Base-by-base conservation (phyloP, 495 filamentous ascomycete species). In the Penicillium canariense region DNA sequence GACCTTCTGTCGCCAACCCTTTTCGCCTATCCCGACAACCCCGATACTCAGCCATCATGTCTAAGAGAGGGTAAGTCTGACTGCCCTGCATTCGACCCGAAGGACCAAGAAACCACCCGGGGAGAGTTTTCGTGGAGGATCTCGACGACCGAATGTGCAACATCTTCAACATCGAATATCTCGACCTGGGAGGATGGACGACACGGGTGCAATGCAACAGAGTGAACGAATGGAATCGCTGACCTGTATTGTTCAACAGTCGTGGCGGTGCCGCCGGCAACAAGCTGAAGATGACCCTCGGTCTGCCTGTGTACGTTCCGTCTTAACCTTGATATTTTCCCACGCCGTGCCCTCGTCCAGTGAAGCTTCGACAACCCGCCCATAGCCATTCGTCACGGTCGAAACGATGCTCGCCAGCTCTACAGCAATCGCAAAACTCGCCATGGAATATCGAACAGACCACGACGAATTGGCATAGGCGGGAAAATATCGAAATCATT, bases 251-350 rank as follows among this genome's bases (percentile, higher is more conserved):
- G 39, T 52, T 35, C 54, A 56, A 71, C 56, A 85, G 81, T 74
- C 79, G 92, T 70, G 89, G 89, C 83, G 88, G 88, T 88, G 87
- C 89, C 82, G 85, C 92, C 65, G 95, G 94, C 83, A 96, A 96
- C 88, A 98, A 98, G 88, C 87, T 98, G 61, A 98, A 96, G 87
- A 98, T 98, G 94, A 96, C 94, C 74, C 90, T 98, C 78, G 94
- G 89, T 96, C 90, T 98, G 68, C 94, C 94, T 76, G 88, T 91
- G 93, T 97, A 93, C 78, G 92, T 90, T 20, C 26, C 31, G 35
- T 17, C 46, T 63, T 60, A 38, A 54, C n/a, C n/a, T n/a, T n/a
- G n/a, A 51, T 43, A 59, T 55, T 55, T 51, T 61, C 38, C 57
- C 50, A 34, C 31, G 42, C 59, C 48, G 54, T 59, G 52, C 39